phyloP scores from a whole-genome alignment of 2,329 filamentous ascomycete species.

The Calonectria crousiana region DNA sequence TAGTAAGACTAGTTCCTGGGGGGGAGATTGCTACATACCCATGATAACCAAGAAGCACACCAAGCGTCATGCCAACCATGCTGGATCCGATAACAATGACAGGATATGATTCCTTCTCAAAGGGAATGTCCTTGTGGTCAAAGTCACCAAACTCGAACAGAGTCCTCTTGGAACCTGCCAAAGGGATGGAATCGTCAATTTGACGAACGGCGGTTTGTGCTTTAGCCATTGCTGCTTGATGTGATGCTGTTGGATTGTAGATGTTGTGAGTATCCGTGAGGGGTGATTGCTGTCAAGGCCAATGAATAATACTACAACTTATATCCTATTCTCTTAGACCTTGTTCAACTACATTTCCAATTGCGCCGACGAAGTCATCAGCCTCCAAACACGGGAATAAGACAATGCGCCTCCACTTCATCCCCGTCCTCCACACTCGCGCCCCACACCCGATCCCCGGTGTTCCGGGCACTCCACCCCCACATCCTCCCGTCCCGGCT shows the following conservation, averaged over 20 bases:
- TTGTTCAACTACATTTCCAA: not conserved
- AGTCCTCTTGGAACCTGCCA: not conserved
- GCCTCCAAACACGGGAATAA: not conserved
- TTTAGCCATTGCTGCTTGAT: not conserved
- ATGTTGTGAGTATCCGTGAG: not conserved
- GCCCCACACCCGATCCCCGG: not conserved
- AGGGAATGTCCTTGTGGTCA: slow-evolving; percentile 4
- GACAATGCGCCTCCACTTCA: not conserved
- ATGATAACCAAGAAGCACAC: not conserved
- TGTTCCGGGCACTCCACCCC: not conserved
- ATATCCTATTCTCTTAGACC: not conserved
- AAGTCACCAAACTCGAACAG: slow-evolving; percentile 8
- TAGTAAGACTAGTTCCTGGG: not conserved
- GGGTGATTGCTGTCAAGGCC: not conserved
- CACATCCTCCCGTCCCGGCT: not conserved
- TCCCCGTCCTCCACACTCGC: not conserved
- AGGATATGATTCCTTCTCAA: slow-evolving; percentile 1
- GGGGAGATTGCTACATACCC: not conserved
- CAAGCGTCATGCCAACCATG: not conserved
- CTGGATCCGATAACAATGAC: slow-evolving; percentile 10
- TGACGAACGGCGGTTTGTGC: not conserved
- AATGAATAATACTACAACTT: not conserved
- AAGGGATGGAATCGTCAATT: slow-evolving; percentile 2
- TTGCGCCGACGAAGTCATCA: not conserved
- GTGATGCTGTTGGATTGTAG: not conserved